Evolutionary conservation across 1,284 basidiomycete species (phyloP).

Genomic region (Tetrapyrgos nigripes): DNA sequence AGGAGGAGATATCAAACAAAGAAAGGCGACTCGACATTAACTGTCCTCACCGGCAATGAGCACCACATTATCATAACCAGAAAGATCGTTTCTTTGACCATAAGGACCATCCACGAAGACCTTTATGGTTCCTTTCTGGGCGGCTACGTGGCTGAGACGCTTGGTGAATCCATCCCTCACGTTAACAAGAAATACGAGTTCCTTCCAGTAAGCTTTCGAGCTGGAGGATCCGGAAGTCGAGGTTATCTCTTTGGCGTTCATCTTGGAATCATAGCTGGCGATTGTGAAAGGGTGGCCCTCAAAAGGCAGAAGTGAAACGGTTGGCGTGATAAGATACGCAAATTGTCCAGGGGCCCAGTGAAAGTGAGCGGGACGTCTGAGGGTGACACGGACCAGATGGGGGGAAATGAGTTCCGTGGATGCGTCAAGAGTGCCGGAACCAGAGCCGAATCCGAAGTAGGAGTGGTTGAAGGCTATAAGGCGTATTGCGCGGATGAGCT

Average conservation of each 20-base stretch:
- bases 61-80: conserved; percentile 49
- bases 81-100: conserved; percentile 50
- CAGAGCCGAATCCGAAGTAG: conserved; percentile 39
- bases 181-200: conserved; percentile 55
- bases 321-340: conserved; percentile 57
- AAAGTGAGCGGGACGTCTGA: conserved; percentile 48
- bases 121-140: conserved; percentile 36
- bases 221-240: background rate
- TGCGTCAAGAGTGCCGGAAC: conserved; percentile 39
- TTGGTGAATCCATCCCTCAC: conserved; percentile 55
- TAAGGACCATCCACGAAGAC: conserved; percentile 63
- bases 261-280: conserved; percentile 34
- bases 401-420: conserved; percentile 52
- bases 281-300: conserved; percentile 68
- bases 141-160: conserved; percentile 42
- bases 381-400: conserved; percentile 56
- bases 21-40: background rate
- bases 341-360: conserved; percentile 67
- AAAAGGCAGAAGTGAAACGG: conserved; percentile 45
- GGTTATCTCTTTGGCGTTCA: conserved; percentile 1
- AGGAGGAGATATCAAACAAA: background rate
- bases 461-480: conserved; percentile 58
- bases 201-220: conserved; percentile 28
- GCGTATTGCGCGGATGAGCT: conserved; percentile 56
- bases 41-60: conserved; percentile 52